Evolutionary conservation across 2,329 filamentous ascomycete genomes (phyloP), one percentile per base, ranked within the genome.

Genomic region (Akanthomyces muscarius): DNA sequence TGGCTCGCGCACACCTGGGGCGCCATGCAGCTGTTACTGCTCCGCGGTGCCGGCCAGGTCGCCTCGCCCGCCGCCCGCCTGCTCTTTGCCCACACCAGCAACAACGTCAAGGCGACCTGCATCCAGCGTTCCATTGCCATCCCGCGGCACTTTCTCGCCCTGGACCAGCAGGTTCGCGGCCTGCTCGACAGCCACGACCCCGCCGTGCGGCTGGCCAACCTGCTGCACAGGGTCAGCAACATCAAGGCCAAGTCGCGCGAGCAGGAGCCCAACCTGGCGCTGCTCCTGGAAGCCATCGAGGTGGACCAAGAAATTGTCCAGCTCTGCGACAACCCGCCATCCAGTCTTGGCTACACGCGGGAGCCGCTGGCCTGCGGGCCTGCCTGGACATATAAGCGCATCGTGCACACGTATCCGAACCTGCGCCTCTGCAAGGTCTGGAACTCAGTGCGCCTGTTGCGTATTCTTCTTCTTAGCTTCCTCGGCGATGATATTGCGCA

Each of bases 1-100:
- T 72, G 70, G 70, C 69, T 68, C 5, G 66, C 68, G 7, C 70
- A 72, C 23, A 69, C 67, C 2, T 44, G 67, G 14, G 70, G 70
- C 6, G 64, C 70, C 41, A 64, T 71, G 54, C 61, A 71, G n/a
- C 68, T 72, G 2, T 62, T 72, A 4, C 63, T 68, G 23, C 62
- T 72, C 7, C 66, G 70, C 28, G 70, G 70, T 1, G 47, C 53
- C 23, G n/a, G 52, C 14, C 69, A 71, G 48, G 65, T 70, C 36
- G 55, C 64, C 21, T 68, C 68, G 1, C 52, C 63, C 13, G 25
- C 69, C 8, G 66, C 69, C 2, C 64, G 66, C 1, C 65, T 64
- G 8, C 66, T 72, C 3, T 70, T 68, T 42, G 25, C 64, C 21
- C 70, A 72, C n/a, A 63, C 69, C 23, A 68, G 66, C 61, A 69